phyloP scores from a whole-genome alignment of 78 protist genomes.

The Monosiga brevicollis region DNA sequence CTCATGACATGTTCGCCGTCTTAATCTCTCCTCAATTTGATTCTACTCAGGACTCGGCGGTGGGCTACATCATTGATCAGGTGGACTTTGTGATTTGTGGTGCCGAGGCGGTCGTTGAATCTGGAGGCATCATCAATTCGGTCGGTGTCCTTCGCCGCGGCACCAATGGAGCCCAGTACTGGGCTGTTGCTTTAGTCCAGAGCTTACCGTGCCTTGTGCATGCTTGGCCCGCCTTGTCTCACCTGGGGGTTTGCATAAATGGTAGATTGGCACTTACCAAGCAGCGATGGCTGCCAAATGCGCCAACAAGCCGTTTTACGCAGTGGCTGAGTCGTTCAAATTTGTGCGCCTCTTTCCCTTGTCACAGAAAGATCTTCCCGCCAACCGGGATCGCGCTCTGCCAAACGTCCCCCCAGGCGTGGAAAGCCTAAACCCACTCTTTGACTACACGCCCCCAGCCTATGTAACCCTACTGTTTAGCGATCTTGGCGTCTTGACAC shows the following conservation, averaged over 20 bases:
- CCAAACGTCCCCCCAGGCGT: neutral
- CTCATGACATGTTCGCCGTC: no score
- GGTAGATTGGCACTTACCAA: conserved; percentile 62
- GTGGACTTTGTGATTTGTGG: conserved; percentile 76
- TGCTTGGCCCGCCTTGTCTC: no score
- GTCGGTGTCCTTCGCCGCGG: conserved; percentile 15
- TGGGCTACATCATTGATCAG: conserved; percentile 48
- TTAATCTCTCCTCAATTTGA: no score
- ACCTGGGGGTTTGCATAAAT: no score
- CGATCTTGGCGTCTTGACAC: no score
- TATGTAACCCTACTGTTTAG: conserved; percentile 80
- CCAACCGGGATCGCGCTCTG: neutral
- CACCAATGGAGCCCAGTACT: no score
- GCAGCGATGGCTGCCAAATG: conserved; percentile 75
- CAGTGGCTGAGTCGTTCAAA: conserved; percentile 89
- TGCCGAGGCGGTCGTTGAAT: conserved; percentile 90
- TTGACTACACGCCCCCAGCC: conserved; percentile 92
- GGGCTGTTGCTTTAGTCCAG: no score
- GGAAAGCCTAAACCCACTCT: conserved; percentile 8
- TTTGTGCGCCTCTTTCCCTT: conserved; percentile 83
- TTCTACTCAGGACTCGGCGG: conserved; percentile 62
- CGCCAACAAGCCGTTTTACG: conserved; percentile 78
- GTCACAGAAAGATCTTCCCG: conserved; percentile 59
- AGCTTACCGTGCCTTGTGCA: no score
- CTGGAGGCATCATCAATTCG: conserved; percentile 88